Evolutionary conservation across 768 basidiomycete genomes (phyloP).

Genomic region (Lactifluus rugatus): DNA sequence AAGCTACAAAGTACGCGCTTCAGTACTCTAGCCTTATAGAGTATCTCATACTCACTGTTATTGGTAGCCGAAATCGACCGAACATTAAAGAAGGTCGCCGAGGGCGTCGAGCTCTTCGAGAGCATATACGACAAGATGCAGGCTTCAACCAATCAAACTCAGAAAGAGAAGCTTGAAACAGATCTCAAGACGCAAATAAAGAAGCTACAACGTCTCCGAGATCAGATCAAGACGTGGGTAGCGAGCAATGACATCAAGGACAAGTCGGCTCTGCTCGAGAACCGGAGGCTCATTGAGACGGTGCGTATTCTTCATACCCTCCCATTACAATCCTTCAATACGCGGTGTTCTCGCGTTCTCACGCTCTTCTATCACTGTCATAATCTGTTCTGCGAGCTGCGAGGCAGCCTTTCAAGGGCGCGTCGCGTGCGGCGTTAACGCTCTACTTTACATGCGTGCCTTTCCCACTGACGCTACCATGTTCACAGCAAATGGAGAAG

Average conservation of each 20-base stretch:
- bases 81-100: constrained; percentile 92
- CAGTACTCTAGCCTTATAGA: neutral
- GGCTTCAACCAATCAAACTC: constrained; percentile 87
- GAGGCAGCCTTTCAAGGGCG: neutral
- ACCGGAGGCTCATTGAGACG: constrained; percentile 93
- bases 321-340: neutral
- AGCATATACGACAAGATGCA: constrained; percentile 98
- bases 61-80: constrained; percentile 91
- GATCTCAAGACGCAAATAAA: constrained; percentile 99
- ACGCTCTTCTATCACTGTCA: neutral
- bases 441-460: neutral
- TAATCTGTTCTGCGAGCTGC: neutral
- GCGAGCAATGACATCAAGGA: constrained; percentile 98
- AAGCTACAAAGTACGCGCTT: constrained; percentile 70
- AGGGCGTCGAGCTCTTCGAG: constrained; percentile 93
- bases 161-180: constrained; percentile 96
- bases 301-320: constrained; percentile 40
- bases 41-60: neutral
- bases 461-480: constrained; percentile 21
- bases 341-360: neutral
- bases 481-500: constrained; percentile 96
- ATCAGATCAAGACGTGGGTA: constrained; percentile 94
- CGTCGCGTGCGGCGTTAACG: neutral
- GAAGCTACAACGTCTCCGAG: constrained; percentile 74
- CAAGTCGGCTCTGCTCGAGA: constrained; percentile 85